Evolutionary conservation across 2,329 filamentous ascomycete genomes (phyloP).

Genomic region (Fusarium haematococcum): DNA sequence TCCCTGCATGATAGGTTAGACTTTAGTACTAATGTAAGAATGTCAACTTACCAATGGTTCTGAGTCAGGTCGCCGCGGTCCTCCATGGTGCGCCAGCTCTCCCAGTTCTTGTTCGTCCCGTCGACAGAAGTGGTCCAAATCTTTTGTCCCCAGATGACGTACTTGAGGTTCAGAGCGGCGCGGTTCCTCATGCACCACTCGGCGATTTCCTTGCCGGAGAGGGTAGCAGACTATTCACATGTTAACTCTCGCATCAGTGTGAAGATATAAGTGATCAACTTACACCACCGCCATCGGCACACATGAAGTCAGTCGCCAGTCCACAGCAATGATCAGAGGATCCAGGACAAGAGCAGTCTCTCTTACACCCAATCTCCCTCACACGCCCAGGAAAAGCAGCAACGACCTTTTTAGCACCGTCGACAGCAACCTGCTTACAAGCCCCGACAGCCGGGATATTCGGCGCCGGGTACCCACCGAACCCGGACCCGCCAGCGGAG

Average conservation of each 20-base stretch:
- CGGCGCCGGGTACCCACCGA: slow-evolving; percentile 51
- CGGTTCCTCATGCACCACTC: slow-evolving; percentile 63
- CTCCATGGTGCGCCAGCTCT: slow-evolving; percentile 57
- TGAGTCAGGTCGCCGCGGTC: slow-evolving; percentile 54
- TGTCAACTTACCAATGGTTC: slow-evolving; percentile 56
- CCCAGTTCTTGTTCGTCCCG: slow-evolving; percentile 52
- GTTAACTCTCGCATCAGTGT: background rate
- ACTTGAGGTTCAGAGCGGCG: slow-evolving; percentile 56
- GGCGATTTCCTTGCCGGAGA: slow-evolving; percentile 57
- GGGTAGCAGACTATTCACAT: slow-evolving; percentile 46
- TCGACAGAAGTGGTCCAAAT: slow-evolving; percentile 58
- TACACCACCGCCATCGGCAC: slow-evolving; percentile 53
- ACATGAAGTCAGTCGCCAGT: slow-evolving; percentile 54
- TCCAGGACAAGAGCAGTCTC: slow-evolving; percentile 49
- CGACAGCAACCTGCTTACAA: slow-evolving; percentile 52
- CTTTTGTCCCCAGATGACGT: slow-evolving; percentile 63
- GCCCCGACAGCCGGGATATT: slow-evolving; percentile 50
- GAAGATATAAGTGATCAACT: slow-evolving; percentile 28
- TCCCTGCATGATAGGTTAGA: slow-evolving; percentile 31
- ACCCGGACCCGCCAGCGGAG: slow-evolving; percentile 45
- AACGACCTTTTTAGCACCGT: slow-evolving; percentile 51
- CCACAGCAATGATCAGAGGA: slow-evolving; percentile 54
- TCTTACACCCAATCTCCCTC: slow-evolving; percentile 49
- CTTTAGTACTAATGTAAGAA: background rate
- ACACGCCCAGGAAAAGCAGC: slow-evolving; percentile 51